Evolutionary conservation across 495 filamentous ascomycete genomes (phyloP), one percentile per base, ranked within the genome.

Genomic region (Aspergillus panamensis): DNA sequence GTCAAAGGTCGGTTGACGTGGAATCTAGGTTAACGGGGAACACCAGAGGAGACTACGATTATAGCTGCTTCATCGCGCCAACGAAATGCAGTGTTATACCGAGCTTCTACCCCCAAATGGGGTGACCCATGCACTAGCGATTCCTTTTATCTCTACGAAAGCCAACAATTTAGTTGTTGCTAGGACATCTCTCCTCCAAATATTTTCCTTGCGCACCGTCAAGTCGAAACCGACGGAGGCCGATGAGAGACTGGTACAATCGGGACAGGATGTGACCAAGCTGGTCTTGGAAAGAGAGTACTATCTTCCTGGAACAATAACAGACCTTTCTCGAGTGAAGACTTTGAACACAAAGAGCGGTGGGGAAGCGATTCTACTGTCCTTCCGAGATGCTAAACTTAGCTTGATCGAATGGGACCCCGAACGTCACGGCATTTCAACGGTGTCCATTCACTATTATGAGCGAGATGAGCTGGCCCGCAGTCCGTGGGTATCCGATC

Each of bases 381-480:
- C 91, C 3, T 84, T 92, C 64, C 85, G 86, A 61, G 92, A 97
- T 77, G 95, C 94, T 25, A 96, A 94, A 71, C 78, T 97, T 57
- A 91, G 88, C 69, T 76, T 97, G 75, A 83, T 97, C 51, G 91
- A 96, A 77, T 99, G 94, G 94, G 90, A 99, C 69, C 84, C 89
- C 17, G 86, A 88, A 63, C 82, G 82, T 39, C 77, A 90, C 67
- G 80, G 81, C 21, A 83, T 97, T 51, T 83, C 83, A 29, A 99
- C 94, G 13, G 84, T 92, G 55, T 96, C 92, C 29, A 92, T 99
- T 62, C 94, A 99, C 75, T 96, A 92, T 75, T 99, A 97, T 69
- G 94, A 99, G 69, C 84, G 92, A 68, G 92, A 97, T 66, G 92
- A 96, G 64, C 76, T 91, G 58, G 82, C 82, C 55, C 80, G 83